Evolutionary conservation across 2,329 filamentous ascomycete genomes (phyloP).

Genomic region (Claviceps sp.): DNA sequence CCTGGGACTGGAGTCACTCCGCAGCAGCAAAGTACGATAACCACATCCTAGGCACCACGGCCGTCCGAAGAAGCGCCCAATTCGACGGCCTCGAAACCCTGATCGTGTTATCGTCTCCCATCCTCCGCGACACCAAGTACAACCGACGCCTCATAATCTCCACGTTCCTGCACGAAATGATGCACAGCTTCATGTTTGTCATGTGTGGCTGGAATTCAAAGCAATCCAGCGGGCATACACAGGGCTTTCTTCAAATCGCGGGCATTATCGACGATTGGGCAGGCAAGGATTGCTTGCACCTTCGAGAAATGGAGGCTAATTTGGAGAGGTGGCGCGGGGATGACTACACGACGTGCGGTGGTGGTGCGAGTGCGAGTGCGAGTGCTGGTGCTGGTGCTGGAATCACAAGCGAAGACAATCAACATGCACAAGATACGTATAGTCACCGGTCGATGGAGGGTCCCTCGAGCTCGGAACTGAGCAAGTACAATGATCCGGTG

Average conservation of each 20-base stretch:
- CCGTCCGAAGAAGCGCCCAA: conserved; percentile 33
- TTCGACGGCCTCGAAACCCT: conserved; percentile 46
- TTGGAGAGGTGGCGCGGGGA: conserved; percentile 36
- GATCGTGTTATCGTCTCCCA: conserved; percentile 46
- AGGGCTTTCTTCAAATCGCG: conserved; percentile 45
- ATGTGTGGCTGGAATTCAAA: conserved; percentile 44
- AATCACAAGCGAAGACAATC: not conserved
- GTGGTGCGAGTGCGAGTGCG: not conserved
- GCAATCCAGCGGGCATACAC: conserved; percentile 44
- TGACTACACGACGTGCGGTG: conserved; percentile 3
- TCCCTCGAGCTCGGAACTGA: conserved; percentile 1
- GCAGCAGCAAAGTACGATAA: conserved; percentile 35
- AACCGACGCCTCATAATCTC: conserved; percentile 48
- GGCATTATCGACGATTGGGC: conserved; percentile 48
- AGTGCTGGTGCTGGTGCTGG: not conserved
- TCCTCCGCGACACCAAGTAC: conserved; percentile 41
- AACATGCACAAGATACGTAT: conserved; percentile 1
- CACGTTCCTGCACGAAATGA: conserved; percentile 53
- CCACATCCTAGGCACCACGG: conserved; percentile 49
- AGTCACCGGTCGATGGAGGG: conserved; percentile 7
- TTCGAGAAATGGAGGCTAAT: conserved; percentile 49
- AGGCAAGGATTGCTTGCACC: conserved; percentile 37
- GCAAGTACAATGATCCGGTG: not conserved
- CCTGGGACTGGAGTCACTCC: conserved; percentile 47
- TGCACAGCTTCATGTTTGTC: conserved; percentile 54